Evolutionary conservation across 805 yeast genomes (phyloP).

Genomic region (Kazachstania taianensis): DNA sequence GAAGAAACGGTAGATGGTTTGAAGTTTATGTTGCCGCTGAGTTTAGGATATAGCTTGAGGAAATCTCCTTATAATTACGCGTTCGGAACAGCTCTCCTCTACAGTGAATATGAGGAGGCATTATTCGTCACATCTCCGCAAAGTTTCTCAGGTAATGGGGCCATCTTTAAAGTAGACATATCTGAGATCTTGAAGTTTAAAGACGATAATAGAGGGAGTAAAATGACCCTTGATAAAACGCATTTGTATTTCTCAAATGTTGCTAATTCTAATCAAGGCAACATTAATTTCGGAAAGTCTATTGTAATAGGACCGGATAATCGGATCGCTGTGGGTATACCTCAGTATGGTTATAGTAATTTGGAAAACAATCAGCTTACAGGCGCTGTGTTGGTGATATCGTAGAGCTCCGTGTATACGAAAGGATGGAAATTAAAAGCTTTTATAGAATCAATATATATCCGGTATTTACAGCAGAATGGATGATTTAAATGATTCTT

Average conservation of each 20-base stretch:
- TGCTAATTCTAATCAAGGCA: slow-evolving; percentile 21
- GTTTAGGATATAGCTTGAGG: slow-evolving; percentile 7
- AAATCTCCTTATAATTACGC: slow-evolving; percentile 26
- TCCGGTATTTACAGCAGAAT: neutral
- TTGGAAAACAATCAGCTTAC: slow-evolving; percentile 20
- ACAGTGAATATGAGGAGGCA: slow-evolving; percentile 7
- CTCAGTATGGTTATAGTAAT: slow-evolving; percentile 29
- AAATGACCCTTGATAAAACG: neutral
- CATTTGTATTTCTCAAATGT: neutral
- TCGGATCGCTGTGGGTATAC: slow-evolving; percentile 32
- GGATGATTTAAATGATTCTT: neutral
- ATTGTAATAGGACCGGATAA: slow-evolving; percentile 24
- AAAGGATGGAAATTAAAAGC: neutral
- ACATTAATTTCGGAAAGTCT: slow-evolving; percentile 36
- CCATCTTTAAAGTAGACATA: slow-evolving; percentile 35
- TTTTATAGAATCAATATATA: neutral
- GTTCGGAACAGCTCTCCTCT: slow-evolving; percentile 22
- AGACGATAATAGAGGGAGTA: neutral
- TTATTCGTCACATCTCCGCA: slow-evolving; percentile 38
- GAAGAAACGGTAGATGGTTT: slow-evolving; percentile 8
- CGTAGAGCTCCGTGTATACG: too few species aligned
- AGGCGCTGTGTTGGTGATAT: slow-evolving; percentile 21
- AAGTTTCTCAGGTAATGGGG: slow-evolving; percentile 28
- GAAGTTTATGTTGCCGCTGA: slow-evolving; percentile 6
- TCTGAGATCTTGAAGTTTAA: slow-evolving; percentile 7